Percentiles rank a stretch among this genome's conserved stretches.
These are phyloP conservation scores for Prunus mume DNA, from an alignment of 306 rosid species.

Conservation along the genomic window DNA sequence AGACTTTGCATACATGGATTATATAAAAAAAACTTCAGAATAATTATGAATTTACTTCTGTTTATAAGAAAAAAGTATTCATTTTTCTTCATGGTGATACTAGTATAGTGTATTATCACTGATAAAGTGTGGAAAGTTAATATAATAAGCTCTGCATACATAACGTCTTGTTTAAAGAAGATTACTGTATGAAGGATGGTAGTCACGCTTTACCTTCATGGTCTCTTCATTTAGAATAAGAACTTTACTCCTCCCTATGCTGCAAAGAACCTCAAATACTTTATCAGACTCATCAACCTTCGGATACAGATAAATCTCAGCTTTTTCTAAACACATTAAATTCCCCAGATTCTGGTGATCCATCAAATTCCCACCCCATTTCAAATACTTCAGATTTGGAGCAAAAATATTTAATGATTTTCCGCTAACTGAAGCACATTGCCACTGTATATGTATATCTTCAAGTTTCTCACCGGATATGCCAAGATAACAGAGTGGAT, in stretches of 20 bases:
- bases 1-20: too few species aligned
- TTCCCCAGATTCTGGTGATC: background rate
- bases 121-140: too few species aligned
- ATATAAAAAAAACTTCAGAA: too few species aligned
- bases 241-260: too few species aligned
- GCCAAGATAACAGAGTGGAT: background rate
- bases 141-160: too few species aligned
- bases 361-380: background rate
- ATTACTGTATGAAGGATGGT: too few species aligned
- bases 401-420: background rate
- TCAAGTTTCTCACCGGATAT: background rate
- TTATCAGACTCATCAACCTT: background rate
- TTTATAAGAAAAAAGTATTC: too few species aligned
- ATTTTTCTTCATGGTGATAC: too few species aligned
- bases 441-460: background rate
- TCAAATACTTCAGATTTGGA: slow-evolving; percentile 7
- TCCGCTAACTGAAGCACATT: background rate
- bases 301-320: background rate
- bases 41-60: too few species aligned
- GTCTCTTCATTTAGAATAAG: background rate
- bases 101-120: too few species aligned
- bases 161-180: too few species aligned
- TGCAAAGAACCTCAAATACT: background rate
- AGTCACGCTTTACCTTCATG: too few species aligned
- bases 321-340: background rate